Conservation (phyloP, 192 early-diverging fungal genomes). For the Podochytrium sp. region DNA sequence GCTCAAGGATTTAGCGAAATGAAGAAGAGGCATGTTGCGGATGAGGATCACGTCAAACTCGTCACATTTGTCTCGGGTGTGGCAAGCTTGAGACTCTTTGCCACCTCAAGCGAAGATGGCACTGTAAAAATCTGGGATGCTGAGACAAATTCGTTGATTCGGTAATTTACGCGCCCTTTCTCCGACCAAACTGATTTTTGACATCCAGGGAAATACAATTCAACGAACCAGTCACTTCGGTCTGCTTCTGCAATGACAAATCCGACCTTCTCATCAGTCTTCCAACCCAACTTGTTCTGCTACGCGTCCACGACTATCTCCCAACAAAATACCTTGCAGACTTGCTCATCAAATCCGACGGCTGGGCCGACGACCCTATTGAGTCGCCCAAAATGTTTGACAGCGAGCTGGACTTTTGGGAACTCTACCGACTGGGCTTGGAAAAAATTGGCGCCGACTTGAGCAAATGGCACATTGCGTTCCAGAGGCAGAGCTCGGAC, state of each 20-base stretch:
- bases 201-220: conserved; percentile 56
- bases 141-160: conserved; percentile 36
- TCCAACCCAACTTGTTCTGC: conserved; percentile 46
- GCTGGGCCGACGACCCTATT: conserved; percentile 46
- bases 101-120: conserved; percentile 49
- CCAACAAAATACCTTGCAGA: conserved; percentile 41
- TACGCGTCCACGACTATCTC: conserved; percentile 55
- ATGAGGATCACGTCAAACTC: conserved; percentile 50
- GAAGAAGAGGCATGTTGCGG: conserved; percentile 37
- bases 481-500: not conserved
- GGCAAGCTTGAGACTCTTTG: conserved; percentile 34
- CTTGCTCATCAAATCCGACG: conserved; percentile 14
- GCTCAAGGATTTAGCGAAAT: not conserved
- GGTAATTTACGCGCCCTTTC: conserved; percentile 25
- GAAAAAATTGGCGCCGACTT: conserved; percentile 32
- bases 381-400: conserved; percentile 53
- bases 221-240: conserved; percentile 37
- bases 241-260: conserved; percentile 48
- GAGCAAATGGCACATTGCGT: conserved; percentile 40
- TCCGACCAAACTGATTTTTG: not conserved
- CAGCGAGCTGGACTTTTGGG: conserved; percentile 53
- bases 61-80: conserved; percentile 35
- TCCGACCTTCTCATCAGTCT: conserved; percentile 53
- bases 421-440: conserved; percentile 34
- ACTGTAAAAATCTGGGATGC: conserved; percentile 57